Conservation (phyloP, 257 asterid species). For the Nicotiana sylvestris region DNA sequence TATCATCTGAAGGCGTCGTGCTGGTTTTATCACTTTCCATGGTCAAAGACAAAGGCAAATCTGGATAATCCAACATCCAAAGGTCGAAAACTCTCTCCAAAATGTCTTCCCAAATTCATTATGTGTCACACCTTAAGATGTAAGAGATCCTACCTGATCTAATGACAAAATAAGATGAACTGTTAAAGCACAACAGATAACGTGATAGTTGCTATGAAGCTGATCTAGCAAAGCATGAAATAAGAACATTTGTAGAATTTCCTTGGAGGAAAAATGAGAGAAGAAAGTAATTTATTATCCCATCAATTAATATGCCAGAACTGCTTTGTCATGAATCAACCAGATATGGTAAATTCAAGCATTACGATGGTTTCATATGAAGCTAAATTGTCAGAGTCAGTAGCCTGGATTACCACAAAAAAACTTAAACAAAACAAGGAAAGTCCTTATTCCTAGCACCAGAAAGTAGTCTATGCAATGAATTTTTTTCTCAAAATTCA, state of each 20-base stretch:
- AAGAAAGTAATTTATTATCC: background rate
- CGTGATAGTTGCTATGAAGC: background rate
- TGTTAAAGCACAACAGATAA: background rate
- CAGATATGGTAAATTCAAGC: background rate
- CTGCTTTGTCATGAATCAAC: background rate
- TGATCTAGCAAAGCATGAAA: slow-evolving; percentile 1
- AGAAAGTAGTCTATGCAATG: background rate
- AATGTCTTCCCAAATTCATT: slow-evolving; percentile 61
- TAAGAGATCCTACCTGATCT: slow-evolving; percentile 5
- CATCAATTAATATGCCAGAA: background rate
- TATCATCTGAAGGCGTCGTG: slow-evolving; percentile 40
- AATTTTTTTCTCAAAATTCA: background rate
- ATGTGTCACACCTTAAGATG: slow-evolving; percentile 25
- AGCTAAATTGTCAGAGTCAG: background rate
- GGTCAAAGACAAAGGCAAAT: slow-evolving; percentile 29
- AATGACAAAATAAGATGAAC: background rate
- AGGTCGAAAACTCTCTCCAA: slow-evolving; percentile 36
- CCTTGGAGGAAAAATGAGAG: background rate
- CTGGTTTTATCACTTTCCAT: slow-evolving; percentile 75
- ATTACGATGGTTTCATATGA: background rate
- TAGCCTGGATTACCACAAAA: background rate
- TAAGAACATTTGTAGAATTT: background rate
- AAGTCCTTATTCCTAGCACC: background rate
- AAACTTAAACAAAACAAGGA: background rate
- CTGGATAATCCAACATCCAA: slow-evolving; percentile 44